phyloP scores from a whole-genome alignment of 2,329 filamentous ascomycete genomes.

The Monilinia fructigena region DNA sequence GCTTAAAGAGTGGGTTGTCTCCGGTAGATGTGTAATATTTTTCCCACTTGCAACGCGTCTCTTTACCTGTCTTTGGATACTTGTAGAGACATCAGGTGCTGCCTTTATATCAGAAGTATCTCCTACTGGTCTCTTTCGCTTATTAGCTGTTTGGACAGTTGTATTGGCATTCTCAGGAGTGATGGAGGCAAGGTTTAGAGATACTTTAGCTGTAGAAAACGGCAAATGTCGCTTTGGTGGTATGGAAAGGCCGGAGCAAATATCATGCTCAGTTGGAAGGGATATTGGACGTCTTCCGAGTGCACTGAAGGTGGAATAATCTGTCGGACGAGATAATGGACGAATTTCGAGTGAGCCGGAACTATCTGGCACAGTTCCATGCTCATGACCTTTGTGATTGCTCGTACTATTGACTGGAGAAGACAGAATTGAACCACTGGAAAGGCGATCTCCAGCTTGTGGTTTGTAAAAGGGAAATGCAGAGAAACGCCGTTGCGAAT shows the following conservation, averaged over 20 bases:
- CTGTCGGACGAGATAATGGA: conserved; percentile 13
- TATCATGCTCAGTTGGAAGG: conserved; percentile 19
- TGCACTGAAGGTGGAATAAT: conserved; percentile 1
- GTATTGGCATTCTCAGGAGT: conserved; percentile 1
- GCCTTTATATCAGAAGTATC: neutral
- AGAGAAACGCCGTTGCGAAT: neutral
- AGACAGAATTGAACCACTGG: neutral
- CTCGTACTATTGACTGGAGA: neutral
- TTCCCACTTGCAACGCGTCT: conserved; percentile 12
- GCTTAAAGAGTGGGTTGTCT: neutral
- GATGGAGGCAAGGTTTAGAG: neutral
- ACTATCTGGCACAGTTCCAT: neutral
- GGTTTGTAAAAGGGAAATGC: neutral
- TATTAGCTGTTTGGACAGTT: neutral
- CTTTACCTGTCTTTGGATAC: neutral
- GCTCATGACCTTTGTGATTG: neutral
- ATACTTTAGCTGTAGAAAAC: conserved; percentile 28
- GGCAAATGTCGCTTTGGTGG: conserved; percentile 37
- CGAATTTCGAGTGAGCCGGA: neutral
- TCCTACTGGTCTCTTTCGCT: conserved; percentile 9
- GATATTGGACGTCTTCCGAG: conserved; percentile 13
- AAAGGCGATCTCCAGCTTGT: neutral
- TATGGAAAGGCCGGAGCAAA: conserved; percentile 25
- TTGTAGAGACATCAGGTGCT: neutral
- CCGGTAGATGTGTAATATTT: neutral